phyloP scores from a whole-genome alignment of 2,329 filamentous ascomycete genomes.

The Xylaria digitata region DNA sequence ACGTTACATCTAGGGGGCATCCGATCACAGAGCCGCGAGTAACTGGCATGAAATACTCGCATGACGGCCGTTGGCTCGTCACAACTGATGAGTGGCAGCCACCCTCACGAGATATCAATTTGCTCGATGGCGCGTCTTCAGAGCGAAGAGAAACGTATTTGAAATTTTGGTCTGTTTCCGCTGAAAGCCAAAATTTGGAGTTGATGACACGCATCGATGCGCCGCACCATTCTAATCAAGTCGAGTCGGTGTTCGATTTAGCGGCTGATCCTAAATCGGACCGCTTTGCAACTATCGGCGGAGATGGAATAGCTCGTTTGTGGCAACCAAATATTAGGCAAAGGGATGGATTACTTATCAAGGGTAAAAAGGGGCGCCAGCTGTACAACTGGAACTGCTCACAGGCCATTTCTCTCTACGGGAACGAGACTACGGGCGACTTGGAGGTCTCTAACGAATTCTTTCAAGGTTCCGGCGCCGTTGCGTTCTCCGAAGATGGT shows the following conservation, averaged over 20 bases:
- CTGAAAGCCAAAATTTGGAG: constrained; percentile 69
- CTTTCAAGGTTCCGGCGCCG: constrained; percentile 65
- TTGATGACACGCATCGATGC: constrained; percentile 85
- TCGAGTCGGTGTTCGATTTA: constrained; percentile 75
- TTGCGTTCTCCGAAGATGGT: constrained; percentile 86
- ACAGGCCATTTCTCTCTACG: constrained; percentile 64
- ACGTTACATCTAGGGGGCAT: constrained; percentile 76
- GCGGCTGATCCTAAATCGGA: constrained; percentile 74
- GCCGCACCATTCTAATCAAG: constrained; percentile 73
- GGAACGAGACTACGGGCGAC: constrained; percentile 54
- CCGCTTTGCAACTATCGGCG: constrained; percentile 86
- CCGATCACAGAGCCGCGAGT: constrained; percentile 82
- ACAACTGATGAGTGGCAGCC: constrained; percentile 93
- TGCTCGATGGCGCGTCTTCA: constrained; percentile 59
- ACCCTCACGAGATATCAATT: constrained; percentile 73
- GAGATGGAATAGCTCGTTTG: constrained; percentile 79
- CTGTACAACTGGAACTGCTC: constrained; percentile 81
- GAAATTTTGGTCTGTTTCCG: constrained; percentile 86
- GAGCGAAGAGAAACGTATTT: constrained; percentile 79
- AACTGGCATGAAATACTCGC: constrained; percentile 78
- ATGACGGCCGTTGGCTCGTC: constrained; percentile 88
- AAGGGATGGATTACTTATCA: constrained; percentile 74
- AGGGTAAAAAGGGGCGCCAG: constrained; percentile 66
- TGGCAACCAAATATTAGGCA: constrained; percentile 82
- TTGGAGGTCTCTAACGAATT: constrained; percentile 48